phyloP scores from a whole-genome alignment of 139 green algal genomes.

The Asterochloris erici region DNA sequence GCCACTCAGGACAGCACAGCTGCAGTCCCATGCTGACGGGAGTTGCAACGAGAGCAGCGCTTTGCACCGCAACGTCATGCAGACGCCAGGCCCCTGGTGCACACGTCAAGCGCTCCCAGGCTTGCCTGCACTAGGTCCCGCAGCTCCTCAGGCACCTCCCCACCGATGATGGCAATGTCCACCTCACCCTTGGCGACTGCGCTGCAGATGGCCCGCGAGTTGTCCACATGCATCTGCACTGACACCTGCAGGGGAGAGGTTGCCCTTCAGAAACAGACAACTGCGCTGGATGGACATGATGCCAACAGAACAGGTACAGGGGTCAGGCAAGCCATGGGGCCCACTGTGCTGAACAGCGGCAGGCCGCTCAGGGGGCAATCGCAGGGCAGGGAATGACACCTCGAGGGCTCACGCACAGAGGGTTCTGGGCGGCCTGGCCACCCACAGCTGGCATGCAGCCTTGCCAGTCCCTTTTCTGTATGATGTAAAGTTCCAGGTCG shows the following conservation, averaged over 20 bases:
- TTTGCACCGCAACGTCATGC: not conserved
- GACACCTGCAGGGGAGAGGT: not conserved
- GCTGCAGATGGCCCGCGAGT: slow-evolving; percentile 25
- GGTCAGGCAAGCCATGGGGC: not conserved
- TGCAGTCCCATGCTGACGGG: too few relatives aligned
- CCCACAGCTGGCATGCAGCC: too few relatives aligned
- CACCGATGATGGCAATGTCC: slow-evolving; percentile 43
- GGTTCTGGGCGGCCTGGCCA: too few relatives aligned
- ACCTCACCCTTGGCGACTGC: slow-evolving; percentile 30
- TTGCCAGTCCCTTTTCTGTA: too few relatives aligned
- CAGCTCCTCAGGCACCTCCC: slow-evolving; percentile 35
- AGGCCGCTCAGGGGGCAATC: not conserved
- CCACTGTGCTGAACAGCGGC: not conserved
- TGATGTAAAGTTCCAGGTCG: too few relatives aligned
- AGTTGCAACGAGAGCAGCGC: not conserved
- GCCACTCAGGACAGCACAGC: too few relatives aligned
- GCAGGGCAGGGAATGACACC: too few relatives aligned
- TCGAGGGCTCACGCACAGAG: too few relatives aligned
- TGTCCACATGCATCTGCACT: slow-evolving; percentile 29
- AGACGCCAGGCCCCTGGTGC: not conserved
- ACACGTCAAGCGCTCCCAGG: not conserved
- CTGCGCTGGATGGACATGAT: not conserved
- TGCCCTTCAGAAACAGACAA: not conserved
- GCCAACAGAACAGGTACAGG: not conserved
- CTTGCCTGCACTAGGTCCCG: slow-evolving; percentile 17